Conservation (phyloP, 2,329 filamentous ascomycete species). For the Fusarium foetens region DNA sequence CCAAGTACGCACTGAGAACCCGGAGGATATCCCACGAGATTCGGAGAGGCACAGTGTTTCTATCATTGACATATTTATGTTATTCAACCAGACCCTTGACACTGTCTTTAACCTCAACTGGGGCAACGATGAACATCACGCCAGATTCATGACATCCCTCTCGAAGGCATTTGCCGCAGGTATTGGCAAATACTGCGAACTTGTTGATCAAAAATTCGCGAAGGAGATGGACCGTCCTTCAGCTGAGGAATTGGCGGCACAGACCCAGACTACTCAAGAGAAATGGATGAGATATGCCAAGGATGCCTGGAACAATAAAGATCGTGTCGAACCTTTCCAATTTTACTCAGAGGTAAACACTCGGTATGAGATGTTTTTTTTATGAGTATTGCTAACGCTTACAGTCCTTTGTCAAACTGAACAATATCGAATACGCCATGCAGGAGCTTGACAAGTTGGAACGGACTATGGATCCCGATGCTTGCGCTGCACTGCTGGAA, state of each 20-base stretch:
- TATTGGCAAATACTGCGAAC: conserved; percentile 89
- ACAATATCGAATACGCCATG: conserved; percentile 96
- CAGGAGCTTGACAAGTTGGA: conserved; percentile 92
- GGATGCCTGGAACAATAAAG: conserved; percentile 90
- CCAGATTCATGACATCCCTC: conserved; percentile 95
- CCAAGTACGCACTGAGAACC: conserved; percentile 73
- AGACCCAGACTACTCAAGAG: conserved; percentile 85
- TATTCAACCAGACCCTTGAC: conserved; percentile 92
- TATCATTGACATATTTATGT: conserved; percentile 90
- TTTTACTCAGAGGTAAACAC: conserved; percentile 87
- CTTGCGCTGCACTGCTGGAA: conserved; percentile 83
- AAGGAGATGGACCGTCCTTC: conserved; percentile 94
- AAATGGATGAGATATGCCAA: conserved; percentile 94
- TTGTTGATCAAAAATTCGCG: conserved; percentile 84
- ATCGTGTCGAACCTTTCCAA: conserved; percentile 95
- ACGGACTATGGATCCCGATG: conserved; percentile 89
- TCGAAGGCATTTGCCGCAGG: conserved; percentile 86
- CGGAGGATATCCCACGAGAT: conserved; percentile 73
- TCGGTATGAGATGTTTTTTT: background rate
- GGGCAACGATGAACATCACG: conserved; percentile 93
- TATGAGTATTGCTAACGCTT: conserved; percentile 43
- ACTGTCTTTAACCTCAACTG: conserved; percentile 88
- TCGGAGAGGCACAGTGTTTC: conserved; percentile 92
- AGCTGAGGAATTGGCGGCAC: conserved; percentile 83
- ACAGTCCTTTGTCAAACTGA: conserved; percentile 95